Evolutionary conservation across 371 early-diverging fungal genomes (phyloP), one percentile per base, ranked within the genome.

Genomic region (Mucor circinelloides): DNA sequence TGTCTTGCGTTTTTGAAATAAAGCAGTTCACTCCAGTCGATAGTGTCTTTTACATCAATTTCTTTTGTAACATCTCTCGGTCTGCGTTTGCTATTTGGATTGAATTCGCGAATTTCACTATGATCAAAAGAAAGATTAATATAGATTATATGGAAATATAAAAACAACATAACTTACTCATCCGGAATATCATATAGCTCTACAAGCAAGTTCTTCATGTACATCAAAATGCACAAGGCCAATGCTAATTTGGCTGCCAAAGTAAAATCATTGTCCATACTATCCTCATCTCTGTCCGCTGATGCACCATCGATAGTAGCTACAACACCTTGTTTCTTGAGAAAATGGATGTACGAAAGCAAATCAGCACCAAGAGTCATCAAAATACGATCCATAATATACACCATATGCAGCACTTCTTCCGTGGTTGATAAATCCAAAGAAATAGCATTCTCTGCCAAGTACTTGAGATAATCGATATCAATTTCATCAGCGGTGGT

Each of bases 391-490:
- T 91, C 87, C 57, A 91, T 85, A 48, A 84, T 76, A 70, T 89
- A 87, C 4, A 93, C 76, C 9, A 95, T 81, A 38, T 80, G 78
- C 9, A 95, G 71, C 6, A 94, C 87, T 75, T 97, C 97, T 38
- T 95, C 97, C 34, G 87, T 75, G 23, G 85, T 82, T 63, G 87
- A 89, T 64, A 89, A 91, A 58, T 93, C 88, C 9, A 97, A 72
- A 0, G 86, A 75, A 6, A 93, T 87, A 27, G 94, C 59, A 66
- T 90, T 94, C 57, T 97, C 96, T 0, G 90, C 93, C 1, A 96
- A 69, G 75, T 94, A 97, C 15, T 87, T 83, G 7, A 82, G 80
- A 58, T 89, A 94, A 19, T 69, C 68, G 6, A 92, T 72, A 58
- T 90, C 87, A 6, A 87, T 63, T 15, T 77, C 72, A 3, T 70